Evolutionary conservation across 2,329 filamentous ascomycete species (phyloP).

Genomic region (Gyromitra esculenta): DNA sequence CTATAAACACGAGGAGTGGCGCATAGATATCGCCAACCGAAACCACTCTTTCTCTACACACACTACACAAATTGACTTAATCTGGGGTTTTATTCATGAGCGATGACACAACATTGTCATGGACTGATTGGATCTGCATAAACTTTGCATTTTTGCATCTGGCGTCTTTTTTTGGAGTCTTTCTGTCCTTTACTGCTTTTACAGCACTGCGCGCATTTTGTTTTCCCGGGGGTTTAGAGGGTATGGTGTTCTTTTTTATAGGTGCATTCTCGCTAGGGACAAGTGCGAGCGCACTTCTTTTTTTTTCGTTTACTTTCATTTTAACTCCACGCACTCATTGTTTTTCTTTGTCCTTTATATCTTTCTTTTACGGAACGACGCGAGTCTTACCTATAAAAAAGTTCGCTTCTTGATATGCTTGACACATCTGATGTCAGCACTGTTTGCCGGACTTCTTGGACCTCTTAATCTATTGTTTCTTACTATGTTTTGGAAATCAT

Average conservation of each 20-base stretch:
- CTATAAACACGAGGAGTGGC: constrained; percentile 19
- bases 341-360: neutral
- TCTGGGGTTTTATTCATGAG: constrained; percentile 10
- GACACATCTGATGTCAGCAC: neutral
- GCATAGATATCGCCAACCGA: constrained; percentile 12
- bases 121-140: constrained; percentile 4
- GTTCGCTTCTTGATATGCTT: neutral
- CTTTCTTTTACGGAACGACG: neutral
- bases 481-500: constrained; percentile 1
- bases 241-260: constrained; percentile 21
- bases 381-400: neutral
- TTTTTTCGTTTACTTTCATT: neutral
- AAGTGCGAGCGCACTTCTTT: neutral
- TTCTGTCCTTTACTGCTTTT: constrained; percentile 14
- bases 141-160: constrained; percentile 11
- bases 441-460: neutral
- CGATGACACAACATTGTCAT: neutral
- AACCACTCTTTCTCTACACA: constrained; percentile 13
- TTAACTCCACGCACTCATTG: neutral
- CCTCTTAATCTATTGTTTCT: neutral
- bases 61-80: constrained; percentile 7
- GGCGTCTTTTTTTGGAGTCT: constrained; percentile 26
- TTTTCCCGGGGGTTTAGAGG: constrained; percentile 5
- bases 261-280: neutral
- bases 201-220: constrained; percentile 7